Evolutionary conservation across 345 rosid genomes (phyloP).

Genomic region (Salix koriyanagi): DNA sequence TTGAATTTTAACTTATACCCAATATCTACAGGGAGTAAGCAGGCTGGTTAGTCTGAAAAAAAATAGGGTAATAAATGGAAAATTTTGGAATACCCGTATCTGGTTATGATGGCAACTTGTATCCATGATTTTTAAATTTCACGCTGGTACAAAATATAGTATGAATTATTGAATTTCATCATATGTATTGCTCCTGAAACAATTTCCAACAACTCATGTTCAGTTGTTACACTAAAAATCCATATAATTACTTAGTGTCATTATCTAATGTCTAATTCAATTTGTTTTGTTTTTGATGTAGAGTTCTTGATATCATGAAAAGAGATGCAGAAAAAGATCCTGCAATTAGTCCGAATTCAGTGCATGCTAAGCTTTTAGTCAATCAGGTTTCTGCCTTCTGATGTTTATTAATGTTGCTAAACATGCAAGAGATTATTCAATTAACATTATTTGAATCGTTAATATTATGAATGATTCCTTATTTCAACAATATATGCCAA

Average conservation of each 20-base stretch:
- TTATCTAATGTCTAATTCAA: neutral
- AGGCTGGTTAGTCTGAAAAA: neutral
- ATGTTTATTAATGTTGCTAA: slow-evolving; percentile 1
- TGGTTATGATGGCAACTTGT: neutral
- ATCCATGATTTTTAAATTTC: neutral
- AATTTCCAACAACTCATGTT: neutral
- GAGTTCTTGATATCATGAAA: slow-evolving; percentile 81
- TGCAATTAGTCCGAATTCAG: slow-evolving; percentile 47
- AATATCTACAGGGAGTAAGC: neutral
- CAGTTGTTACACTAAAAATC: neutral
- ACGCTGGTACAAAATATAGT: neutral
- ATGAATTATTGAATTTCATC: neutral
- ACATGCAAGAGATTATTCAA: neutral
- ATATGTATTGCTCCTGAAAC: neutral
- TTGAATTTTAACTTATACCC: neutral
- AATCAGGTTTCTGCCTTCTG: slow-evolving; percentile 56
- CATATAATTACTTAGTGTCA: neutral
- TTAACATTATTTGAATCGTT: slow-evolving; percentile 4
- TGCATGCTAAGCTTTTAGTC: slow-evolving; percentile 59
- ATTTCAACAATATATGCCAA: neutral
- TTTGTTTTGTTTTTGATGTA: slow-evolving; percentile 26
- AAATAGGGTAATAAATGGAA: neutral
- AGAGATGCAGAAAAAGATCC: slow-evolving; percentile 73
- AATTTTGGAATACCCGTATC: neutral
- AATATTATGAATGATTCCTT: neutral